Conservation (phyloP, 169 alveolate species). For the Babesia bigemina region DNA sequence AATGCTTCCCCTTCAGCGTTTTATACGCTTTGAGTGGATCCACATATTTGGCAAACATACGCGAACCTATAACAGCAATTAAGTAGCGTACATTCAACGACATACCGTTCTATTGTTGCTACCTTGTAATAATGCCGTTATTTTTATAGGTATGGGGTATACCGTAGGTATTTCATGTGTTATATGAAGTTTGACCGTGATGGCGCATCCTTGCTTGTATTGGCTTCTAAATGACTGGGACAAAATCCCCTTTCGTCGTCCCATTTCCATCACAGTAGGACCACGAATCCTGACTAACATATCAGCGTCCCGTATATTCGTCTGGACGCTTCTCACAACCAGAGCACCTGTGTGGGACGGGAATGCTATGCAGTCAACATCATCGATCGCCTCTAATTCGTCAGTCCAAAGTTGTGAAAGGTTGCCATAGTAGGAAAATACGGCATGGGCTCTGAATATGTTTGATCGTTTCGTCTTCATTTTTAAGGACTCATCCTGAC, state of each 20-base stretch:
- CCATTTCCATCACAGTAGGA: neutral
- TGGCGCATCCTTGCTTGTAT: neutral
- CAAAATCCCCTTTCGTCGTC: neutral
- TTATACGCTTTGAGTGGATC: constrained; percentile 22
- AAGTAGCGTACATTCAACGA: too few species aligned
- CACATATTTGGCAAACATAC: neutral
- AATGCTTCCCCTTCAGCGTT: neutral
- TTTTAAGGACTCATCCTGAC: neutral
- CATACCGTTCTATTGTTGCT: neutral
- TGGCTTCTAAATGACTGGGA: too few species aligned
- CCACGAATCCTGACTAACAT: neutral
- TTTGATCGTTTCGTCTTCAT: neutral
- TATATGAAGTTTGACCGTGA: neutral
- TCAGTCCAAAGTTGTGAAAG: neutral
- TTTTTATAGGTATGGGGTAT: constrained; percentile 10
- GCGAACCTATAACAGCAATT: neutral
- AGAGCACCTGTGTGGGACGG: constrained; percentile 37
- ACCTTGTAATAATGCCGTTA: neutral
- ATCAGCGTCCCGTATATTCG: too few species aligned
- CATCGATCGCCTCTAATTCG: constrained; percentile 11
- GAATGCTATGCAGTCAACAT: constrained; percentile 31
- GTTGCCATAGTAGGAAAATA: constrained; percentile 8
- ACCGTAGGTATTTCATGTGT: constrained; percentile 10
- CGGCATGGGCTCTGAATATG: neutral
- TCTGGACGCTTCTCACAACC: too few species aligned